Evolutionary conservation across 2,329 filamentous ascomycete species (phyloP), one percentile per base, ranked within the genome.

Genomic region (Alternaria sp.): DNA sequence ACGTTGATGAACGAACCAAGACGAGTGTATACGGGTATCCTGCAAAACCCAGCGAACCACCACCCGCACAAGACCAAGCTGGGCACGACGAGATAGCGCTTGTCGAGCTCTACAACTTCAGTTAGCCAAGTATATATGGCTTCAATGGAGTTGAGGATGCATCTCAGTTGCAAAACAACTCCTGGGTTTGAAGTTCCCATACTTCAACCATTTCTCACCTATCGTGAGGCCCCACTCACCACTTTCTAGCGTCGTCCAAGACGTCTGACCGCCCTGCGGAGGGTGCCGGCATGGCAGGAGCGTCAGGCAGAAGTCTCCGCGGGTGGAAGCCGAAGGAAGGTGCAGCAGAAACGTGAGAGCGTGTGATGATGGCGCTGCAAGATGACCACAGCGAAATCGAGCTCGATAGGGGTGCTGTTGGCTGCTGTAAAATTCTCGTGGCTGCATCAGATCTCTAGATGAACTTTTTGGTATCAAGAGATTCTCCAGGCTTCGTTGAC

Each of bases 61-160:
- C 43, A 54, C 24, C 28, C 48, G 32, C 36, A 63, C 18, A 14
- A 28, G 20, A 9, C 38, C 55, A 32, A 62, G 41, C 55, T 5
- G 16, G 28, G 53, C 44, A 62, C 42, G 57, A 66, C 49, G 47
- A 44, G 65, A 70, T 62, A 67, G 65, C 62, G 49, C 61, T 66
- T 28, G 52, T 54, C 49, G 59, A 74, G 67, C 38, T 74, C 55
- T 68, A 64, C 57, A 54, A 67, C 56, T 54, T 66, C 61, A 54
- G 9, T 39, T 39, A 32, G 54, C 60, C 44, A 54, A 41, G 30
- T 16, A 22, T 39, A 32, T n/a, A 34, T 2, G 12, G 38, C 24
- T 20, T 54, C 34, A 14, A 34, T 42, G 41, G 55, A 28, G 66
- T 32, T 61, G 59, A 62, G 28, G 22, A 64, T 69, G 70, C 67